These are phyloP conservation scores for Aspergillus funiculosus DNA, from an alignment of 495 filamentous ascomycete species.

Conservation along the genomic window DNA sequence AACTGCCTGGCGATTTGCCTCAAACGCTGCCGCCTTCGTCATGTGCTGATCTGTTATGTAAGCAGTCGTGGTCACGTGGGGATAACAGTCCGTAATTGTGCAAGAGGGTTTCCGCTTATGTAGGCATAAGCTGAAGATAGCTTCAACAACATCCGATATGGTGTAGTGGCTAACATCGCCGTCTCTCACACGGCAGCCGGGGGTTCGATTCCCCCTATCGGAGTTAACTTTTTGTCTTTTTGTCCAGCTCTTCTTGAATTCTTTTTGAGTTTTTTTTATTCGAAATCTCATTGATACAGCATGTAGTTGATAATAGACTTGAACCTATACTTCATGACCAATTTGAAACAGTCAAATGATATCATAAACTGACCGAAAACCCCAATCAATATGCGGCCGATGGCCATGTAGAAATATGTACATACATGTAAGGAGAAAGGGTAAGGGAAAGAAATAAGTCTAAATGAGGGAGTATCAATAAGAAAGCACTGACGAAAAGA, in stretches of 20 bases:
- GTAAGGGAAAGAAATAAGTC: background rate
- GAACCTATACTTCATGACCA: too few relatives aligned
- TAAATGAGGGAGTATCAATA: background rate
- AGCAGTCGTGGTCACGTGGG: background rate
- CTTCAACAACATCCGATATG: conserved; percentile 1
- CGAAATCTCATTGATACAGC: too few relatives aligned
- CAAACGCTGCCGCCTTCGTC: background rate
- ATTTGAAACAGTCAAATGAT: too few relatives aligned
- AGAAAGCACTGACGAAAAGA: background rate
- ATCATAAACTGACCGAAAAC: background rate
- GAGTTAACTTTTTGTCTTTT: conserved; percentile 16
- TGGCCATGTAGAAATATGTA: background rate
- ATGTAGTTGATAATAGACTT: too few relatives aligned
- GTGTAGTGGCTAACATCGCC: conserved; percentile 26
- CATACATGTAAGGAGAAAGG: background rate
- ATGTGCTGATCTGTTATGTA: background rate
- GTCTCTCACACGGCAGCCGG: conserved; percentile 31
- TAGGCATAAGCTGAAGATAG: background rate
- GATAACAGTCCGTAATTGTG: background rate
- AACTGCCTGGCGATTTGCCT: background rate
- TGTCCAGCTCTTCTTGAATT: background rate
- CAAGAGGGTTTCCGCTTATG: too few relatives aligned
- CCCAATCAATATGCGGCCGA: too few relatives aligned
- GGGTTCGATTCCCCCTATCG: conserved; percentile 34
- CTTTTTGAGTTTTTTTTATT: background rate